phyloP scores from a whole-genome alignment of 768 basidiomycete species.

The Tricholoma furcatifolium region DNA sequence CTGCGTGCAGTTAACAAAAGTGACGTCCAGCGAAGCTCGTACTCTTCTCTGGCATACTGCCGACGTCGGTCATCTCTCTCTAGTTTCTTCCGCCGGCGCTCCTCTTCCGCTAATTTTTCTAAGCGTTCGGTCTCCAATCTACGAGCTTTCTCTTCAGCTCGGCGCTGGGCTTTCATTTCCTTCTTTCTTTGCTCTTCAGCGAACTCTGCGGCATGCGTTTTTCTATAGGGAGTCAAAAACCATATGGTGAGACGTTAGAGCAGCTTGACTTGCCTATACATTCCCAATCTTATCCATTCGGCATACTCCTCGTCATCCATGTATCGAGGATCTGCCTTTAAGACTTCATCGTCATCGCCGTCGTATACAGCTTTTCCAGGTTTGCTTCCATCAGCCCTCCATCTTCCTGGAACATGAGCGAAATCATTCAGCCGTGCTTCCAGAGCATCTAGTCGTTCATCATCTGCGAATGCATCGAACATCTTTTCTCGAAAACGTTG shows the following conservation, averaged over 20 bases:
- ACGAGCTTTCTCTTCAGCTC: constrained; percentile 51
- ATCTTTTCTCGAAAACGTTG: constrained; percentile 69
- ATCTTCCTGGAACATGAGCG: constrained; percentile 71
- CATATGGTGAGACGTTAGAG: background rate
- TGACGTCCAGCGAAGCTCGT: constrained; percentile 57
- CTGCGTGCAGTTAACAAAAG: constrained; percentile 36
- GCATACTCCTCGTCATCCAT: constrained; percentile 90
- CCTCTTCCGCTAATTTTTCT: constrained; percentile 52
- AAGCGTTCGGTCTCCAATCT: constrained; percentile 52
- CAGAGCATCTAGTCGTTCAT: constrained; percentile 63
- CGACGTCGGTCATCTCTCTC: constrained; percentile 43
- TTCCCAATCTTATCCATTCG: constrained; percentile 82
- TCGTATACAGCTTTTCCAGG: constrained; percentile 19
- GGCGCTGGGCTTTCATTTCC: constrained; percentile 50
- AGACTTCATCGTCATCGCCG: constrained; percentile 32
- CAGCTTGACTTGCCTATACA: constrained; percentile 59
- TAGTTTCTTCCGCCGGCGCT: constrained; percentile 45
- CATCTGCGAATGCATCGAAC: constrained; percentile 69
- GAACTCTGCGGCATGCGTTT: constrained; percentile 65
- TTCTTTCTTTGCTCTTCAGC: constrained; percentile 59
- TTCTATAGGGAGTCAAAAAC: constrained; percentile 35
- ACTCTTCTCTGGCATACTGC: constrained; percentile 48
- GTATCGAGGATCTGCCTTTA: constrained; percentile 40
- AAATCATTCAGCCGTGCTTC: constrained; percentile 66
- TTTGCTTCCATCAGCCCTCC: constrained; percentile 39